phyloP scores from a whole-genome alignment of 2,329 filamentous ascomycete species.

The Coniochaeta hoffmannii region DNA sequence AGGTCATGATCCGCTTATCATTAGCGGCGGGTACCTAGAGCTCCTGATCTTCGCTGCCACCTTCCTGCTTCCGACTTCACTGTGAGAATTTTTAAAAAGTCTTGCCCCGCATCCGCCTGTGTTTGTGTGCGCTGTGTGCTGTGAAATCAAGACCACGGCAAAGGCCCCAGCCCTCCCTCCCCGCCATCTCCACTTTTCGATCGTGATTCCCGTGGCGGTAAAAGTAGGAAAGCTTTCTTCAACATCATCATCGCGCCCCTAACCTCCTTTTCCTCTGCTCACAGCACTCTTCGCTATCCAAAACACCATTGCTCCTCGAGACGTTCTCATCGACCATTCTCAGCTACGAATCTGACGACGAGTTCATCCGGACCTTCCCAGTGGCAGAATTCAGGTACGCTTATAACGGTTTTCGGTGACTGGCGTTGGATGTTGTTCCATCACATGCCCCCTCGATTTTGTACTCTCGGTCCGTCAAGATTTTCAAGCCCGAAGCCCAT shows the following conservation, averaged over 20 bases:
- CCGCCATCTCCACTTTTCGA: conserved; percentile 1
- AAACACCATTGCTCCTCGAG: background rate
- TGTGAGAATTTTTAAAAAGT: background rate
- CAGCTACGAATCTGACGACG: background rate
- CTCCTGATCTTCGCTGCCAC: background rate
- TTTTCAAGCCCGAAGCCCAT: background rate
- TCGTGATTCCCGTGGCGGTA: conserved; percentile 2
- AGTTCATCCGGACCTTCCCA: background rate
- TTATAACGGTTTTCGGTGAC: background rate
- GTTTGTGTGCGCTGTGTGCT: conserved; percentile 1
- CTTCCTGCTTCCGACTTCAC: background rate
- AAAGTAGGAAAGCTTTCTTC: conserved; percentile 3
- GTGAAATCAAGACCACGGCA: background rate
- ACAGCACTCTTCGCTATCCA: background rate
- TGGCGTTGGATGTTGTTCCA: background rate
- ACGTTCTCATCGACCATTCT: background rate
- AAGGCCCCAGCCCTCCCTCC: background rate
- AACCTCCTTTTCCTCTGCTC: background rate
- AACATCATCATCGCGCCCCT: background rate
- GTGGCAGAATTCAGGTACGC: background rate
- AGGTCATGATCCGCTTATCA: background rate
- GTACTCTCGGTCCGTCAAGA: background rate
- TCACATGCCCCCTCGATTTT: background rate
- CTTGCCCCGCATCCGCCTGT: background rate
- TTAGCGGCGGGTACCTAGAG: background rate